Percentiles rank a stretch among this genome's conserved stretches.
Evolutionary conservation across 73 alveolate genomes (phyloP).

Genomic region (Loxodes magnus): DNA sequence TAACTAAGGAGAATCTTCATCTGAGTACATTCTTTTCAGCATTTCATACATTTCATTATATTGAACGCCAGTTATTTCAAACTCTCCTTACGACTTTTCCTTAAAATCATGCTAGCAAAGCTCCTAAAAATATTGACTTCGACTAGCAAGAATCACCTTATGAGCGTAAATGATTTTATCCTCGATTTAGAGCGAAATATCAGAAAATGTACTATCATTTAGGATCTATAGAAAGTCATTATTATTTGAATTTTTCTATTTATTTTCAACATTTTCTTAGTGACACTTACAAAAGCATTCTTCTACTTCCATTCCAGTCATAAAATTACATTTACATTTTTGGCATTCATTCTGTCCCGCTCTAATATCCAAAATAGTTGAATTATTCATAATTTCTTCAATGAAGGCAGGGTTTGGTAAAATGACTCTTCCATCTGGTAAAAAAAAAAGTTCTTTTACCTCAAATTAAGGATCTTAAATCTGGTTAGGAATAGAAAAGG

Average conservation of each 20-base stretch:
- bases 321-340: no score
- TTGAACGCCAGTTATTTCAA: constrained; percentile 35
- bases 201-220: constrained; percentile 34
- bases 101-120: constrained; percentile 43
- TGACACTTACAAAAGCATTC: no score
- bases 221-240: constrained; percentile 18
- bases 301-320: no score
- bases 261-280: no score
- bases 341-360: not conserved
- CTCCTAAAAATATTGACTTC: constrained; percentile 46
- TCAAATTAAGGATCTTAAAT: not conserved
- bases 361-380: constrained; percentile 33
- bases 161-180: constrained; percentile 37
- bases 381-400: constrained; percentile 17
- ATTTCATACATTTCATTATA: constrained; percentile 31
- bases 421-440: constrained; percentile 54
- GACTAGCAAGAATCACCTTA: constrained; percentile 26
- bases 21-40: constrained; percentile 30
- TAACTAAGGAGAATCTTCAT: constrained; percentile 16
- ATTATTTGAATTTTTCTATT: not conserved
- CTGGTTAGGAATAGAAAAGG: constrained; percentile 3
- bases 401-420: constrained; percentile 30
- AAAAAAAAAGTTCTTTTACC: constrained; percentile 37
- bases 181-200: constrained; percentile 38
- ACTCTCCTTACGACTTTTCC: constrained; percentile 38